Percentiles rank a stretch among this genome's conserved stretches.
phyloP scores from a whole-genome alignment of 495 filamentous ascomycete species.

The Pseudoneurospora amorphoporcata region DNA sequence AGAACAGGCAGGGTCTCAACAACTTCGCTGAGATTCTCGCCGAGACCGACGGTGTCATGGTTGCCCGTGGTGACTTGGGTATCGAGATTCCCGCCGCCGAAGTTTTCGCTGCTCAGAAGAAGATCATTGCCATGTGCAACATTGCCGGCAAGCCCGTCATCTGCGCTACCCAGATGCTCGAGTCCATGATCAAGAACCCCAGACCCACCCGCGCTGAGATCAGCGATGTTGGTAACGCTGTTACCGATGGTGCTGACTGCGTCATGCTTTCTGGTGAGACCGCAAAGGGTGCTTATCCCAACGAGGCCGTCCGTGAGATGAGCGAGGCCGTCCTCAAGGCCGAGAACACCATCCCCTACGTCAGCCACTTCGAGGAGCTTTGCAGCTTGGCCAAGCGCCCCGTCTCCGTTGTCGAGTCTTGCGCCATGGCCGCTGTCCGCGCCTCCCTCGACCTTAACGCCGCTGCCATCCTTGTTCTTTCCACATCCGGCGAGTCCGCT shows the following conservation, averaged over 20 bases:
- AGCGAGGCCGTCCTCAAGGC: constrained; percentile 91
- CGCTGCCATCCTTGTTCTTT: constrained; percentile 86
- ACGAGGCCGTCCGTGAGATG: constrained; percentile 93
- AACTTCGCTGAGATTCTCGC: constrained; percentile 97
- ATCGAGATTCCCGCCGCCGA: constrained; percentile 98
- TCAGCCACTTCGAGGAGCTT: constrained; percentile 92
- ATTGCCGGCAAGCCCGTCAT: constrained; percentile 97
- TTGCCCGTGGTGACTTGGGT: constrained; percentile 95
- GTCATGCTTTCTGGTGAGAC: constrained; percentile 99
- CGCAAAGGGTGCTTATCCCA: constrained; percentile 91
- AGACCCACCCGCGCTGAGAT: constrained; percentile 96
- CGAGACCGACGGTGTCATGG: constrained; percentile 98
- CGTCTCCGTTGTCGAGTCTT: constrained; percentile 76
- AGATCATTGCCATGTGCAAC: constrained; percentile 99
- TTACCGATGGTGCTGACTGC: constrained; percentile 95
- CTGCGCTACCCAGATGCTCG: constrained; percentile 67
- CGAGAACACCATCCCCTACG: constrained; percentile 92
- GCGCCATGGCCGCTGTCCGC: constrained; percentile 91
- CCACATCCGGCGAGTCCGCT: constrained; percentile 83
- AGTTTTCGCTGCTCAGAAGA: constrained; percentile 99
- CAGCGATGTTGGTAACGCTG: constrained; percentile 95
- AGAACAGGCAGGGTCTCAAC: constrained; percentile 96
- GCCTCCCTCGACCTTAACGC: constrained; percentile 92
- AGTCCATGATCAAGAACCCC: constrained; percentile 99
- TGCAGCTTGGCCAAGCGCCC: constrained; percentile 71